phyloP scores from a whole-genome alignment of 148 eudicot genomes.

The Chenopodium formosanum region DNA sequence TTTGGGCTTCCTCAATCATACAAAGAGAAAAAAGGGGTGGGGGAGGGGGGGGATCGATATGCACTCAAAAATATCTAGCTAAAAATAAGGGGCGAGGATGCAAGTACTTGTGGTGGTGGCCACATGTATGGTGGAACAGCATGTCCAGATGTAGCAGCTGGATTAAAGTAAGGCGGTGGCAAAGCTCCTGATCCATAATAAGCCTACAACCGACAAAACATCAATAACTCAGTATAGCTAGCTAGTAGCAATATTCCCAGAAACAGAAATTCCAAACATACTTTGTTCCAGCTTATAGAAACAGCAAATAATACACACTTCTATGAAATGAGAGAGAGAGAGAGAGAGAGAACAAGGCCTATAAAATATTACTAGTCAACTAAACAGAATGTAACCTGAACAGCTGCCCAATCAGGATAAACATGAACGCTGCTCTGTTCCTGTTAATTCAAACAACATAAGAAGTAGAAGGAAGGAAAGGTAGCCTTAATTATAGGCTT shows the following conservation, averaged over 20 bases:
- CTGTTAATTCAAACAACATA: conserved; percentile 30
- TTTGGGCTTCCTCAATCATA: background rate
- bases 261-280: background rate
- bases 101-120: conserved; percentile 49
- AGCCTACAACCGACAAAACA: conserved; percentile 29
- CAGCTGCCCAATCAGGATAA: conserved; percentile 60
- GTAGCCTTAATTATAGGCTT: background rate
- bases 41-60: no score
- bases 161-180: conserved; percentile 46
- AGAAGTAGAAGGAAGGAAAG: background rate
- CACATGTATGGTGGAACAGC: conserved; percentile 49
- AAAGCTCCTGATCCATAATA: conserved; percentile 52
- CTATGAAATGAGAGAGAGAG: background rate
- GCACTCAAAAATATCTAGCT: background rate
- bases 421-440: conserved; percentile 46
- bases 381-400: conserved; percentile 38
- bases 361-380: background rate
- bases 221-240: background rate
- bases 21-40: background rate
- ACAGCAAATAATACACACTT: background rate
- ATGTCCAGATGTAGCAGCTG: conserved; percentile 46
- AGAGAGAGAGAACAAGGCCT: background rate
- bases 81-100: background rate
- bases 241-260: conserved; percentile 5
- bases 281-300: background rate